Evolutionary conservation across 441 rosid species (phyloP).

Genomic region (Capsella rubella): DNA sequence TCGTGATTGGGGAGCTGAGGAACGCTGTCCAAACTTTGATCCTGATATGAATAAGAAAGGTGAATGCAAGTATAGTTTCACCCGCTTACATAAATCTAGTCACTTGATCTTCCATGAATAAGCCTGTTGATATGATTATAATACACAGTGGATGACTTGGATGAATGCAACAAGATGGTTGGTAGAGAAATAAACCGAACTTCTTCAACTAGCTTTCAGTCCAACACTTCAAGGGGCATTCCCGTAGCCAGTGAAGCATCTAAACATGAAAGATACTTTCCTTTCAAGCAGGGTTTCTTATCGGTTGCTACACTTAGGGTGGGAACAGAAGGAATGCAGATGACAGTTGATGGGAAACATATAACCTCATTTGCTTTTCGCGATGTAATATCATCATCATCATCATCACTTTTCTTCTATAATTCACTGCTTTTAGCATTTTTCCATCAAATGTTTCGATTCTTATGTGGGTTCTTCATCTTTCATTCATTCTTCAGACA

Average conservation of each 20-base stretch:
- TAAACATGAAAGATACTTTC: slow-evolving; percentile 64
- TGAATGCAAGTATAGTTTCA: slow-evolving; percentile 10
- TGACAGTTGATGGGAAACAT: slow-evolving; percentile 83
- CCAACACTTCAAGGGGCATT: slow-evolving; percentile 53
- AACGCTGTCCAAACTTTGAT: slow-evolving; percentile 86
- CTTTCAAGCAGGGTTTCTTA: slow-evolving; percentile 64
- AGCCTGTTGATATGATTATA: background rate
- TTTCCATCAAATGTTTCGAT: slow-evolving; percentile 4
- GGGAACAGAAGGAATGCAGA: slow-evolving; percentile 75
- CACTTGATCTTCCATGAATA: slow-evolving; percentile 10
- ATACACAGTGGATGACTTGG: slow-evolving; percentile 70
- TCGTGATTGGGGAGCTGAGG: slow-evolving; percentile 97
- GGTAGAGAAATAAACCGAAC: slow-evolving; percentile 64
- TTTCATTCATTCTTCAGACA: slow-evolving; percentile 50
- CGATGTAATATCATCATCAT: slow-evolving; percentile 56
- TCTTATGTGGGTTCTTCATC: slow-evolving; percentile 15
- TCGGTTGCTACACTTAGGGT: slow-evolving; percentile 75
- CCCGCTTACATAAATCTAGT: background rate
- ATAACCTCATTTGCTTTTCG: slow-evolving; percentile 74
- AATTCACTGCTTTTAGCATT: slow-evolving; percentile 19
- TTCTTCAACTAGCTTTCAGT: slow-evolving; percentile 45
- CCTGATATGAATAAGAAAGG: slow-evolving; percentile 79
- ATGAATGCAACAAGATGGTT: slow-evolving; percentile 83
- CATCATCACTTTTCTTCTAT: slow-evolving; percentile 36
- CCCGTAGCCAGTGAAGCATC: slow-evolving; percentile 53